Base-by-base conservation (phyloP, 805 yeast genomes). In the Teunomyces gatunensis region DNA sequence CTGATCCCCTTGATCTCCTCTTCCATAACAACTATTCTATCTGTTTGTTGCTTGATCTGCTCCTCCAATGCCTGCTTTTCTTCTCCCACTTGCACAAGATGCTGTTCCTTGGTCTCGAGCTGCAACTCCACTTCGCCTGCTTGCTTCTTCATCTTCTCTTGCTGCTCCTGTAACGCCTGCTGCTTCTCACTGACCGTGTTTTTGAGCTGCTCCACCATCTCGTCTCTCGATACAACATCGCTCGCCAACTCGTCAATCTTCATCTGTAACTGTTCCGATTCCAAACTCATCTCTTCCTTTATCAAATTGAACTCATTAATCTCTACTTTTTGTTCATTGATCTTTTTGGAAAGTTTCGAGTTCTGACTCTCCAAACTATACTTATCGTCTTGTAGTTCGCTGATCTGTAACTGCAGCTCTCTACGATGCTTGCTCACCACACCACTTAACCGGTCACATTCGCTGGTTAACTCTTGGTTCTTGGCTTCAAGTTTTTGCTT, bases 381-480 rank as follows among this genome's bases (percentile, higher is more conserved):
- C 49, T 69, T 67, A 46, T 72, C 69, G 61, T 72, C 71, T 56
- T 65, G 67, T 46, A 64, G 51, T 39, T 55, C 47, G 33, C 59
- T 72, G 50, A 71, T 72, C 36, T 70, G 70, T 7, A 58, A 35
- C 44, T 68, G 70, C 18, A 56, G 51, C 40, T 71, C 74, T 18
- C 73, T 63, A 43, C 79, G 68, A 35, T 75, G 48, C 4, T 57
- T 52, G 6, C 70, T 59, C 41, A 76, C 59, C 6, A 74, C 71
- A 27, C 58, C 61, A 15, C 77, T 72, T 39, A 81, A 63, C 34
- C 79, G 63, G 41, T 78, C 81, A 56, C 85, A 80, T 54, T 83
- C 87, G 25, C 61, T 63, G 52, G 81, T 82, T 50, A 83, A 57
- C 27, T 72, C 75, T 1, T 48, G 55, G 17, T 68, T 62, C 52